Evolutionary conservation across 2,329 filamentous ascomycete species (phyloP).

Genomic region (Cercospora beticola): DNA sequence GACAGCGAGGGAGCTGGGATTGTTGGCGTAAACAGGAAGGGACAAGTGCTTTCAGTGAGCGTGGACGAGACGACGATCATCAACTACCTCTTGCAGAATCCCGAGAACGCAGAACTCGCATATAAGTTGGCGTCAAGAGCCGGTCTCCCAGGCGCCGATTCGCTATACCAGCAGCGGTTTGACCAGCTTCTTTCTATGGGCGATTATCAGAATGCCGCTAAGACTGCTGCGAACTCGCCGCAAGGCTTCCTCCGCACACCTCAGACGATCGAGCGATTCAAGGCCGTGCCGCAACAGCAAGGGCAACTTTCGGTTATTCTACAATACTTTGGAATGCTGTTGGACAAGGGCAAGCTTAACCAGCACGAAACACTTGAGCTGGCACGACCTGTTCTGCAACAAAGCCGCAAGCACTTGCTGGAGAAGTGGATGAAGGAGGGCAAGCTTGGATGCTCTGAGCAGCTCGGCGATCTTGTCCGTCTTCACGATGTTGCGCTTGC

Average conservation of each 20-base stretch:
- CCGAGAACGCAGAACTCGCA: conserved; percentile 87
- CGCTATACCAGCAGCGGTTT: conserved; percentile 89
- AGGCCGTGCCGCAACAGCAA: conserved; percentile 74
- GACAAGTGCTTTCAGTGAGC: conserved; percentile 90
- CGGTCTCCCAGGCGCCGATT: conserved; percentile 89
- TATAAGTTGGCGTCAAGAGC: conserved; percentile 95
- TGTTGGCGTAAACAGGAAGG: conserved; percentile 94
- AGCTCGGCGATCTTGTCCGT: conserved; percentile 91
- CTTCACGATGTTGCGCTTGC: conserved; percentile 86
- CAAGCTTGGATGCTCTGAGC: conserved; percentile 94
- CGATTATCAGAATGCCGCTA: conserved; percentile 84
- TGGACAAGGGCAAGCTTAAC: conserved; percentile 93
- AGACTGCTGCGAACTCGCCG: conserved; percentile 94
- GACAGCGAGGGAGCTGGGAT: conserved; percentile 85
- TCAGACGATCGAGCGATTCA: conserved; percentile 95
- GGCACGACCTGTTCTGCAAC: conserved; percentile 84
- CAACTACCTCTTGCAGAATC: conserved; percentile 93
- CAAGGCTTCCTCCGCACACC: conserved; percentile 91
- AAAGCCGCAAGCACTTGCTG: conserved; percentile 91
- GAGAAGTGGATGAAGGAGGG: conserved; percentile 98
- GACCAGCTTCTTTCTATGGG: conserved; percentile 79
- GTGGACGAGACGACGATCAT: conserved; percentile 91
- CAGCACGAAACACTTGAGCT: conserved; percentile 92
- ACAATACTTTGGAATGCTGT: conserved; percentile 95
- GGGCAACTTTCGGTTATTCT: conserved; percentile 91